These are phyloP conservation scores for Russula olivacea DNA, from an alignment of 768 basidiomycete genomes.

Conservation along the genomic window DNA sequence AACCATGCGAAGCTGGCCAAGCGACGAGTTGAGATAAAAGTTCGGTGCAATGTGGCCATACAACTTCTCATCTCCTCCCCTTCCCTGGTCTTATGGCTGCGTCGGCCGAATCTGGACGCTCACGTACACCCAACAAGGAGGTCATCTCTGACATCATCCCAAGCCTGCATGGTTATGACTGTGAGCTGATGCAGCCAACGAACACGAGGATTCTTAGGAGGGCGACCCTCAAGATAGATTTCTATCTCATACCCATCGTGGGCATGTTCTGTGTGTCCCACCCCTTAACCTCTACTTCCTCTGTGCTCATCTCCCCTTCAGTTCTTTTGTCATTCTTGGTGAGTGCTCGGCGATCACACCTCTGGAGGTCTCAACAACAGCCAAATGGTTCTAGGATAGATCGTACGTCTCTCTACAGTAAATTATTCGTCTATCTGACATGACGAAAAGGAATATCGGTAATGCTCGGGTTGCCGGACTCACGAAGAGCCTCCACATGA, in stretches of 20 bases:
- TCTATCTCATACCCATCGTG: slow-evolving; percentile 19
- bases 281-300: not conserved
- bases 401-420: slow-evolving; percentile 10
- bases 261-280: slow-evolving; percentile 21
- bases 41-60: not conserved
- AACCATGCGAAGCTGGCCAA: not conserved
- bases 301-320: not conserved
- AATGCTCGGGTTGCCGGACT: slow-evolving; percentile 34
- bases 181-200: slow-evolving; percentile 12
- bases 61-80: not conserved
- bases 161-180: not conserved
- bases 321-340: slow-evolving; percentile 24
- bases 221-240: slow-evolving; percentile 19
- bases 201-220: slow-evolving; percentile 2
- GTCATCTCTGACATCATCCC: not conserved
- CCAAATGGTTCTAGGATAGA: slow-evolving; percentile 13
- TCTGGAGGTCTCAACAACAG: not conserved
- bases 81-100: not conserved
- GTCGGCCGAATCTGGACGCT: not conserved
- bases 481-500: slow-evolving; percentile 30
- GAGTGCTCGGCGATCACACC: not conserved
- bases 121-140: slow-evolving; percentile 1
- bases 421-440: not conserved
- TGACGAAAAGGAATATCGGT: slow-evolving; percentile 26
- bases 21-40: not conserved